Evolutionary conservation across 768 basidiomycete genomes (phyloP).

Genomic region (Hericium coralloides): DNA sequence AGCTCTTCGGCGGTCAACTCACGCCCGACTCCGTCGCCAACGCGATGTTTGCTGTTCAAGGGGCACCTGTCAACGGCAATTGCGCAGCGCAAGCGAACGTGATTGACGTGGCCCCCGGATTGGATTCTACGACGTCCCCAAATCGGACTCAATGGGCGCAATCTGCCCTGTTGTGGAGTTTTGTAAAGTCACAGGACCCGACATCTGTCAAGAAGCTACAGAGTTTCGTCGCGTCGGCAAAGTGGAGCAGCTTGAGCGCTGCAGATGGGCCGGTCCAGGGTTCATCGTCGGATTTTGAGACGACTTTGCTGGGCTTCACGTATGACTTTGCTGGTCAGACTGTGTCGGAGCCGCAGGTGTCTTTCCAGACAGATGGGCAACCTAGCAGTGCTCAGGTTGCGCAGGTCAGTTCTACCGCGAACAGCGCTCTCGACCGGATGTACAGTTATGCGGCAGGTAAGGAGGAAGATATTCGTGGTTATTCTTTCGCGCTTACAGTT

Average conservation of each 20-base stretch:
- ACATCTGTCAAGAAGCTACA: conserved; percentile 30
- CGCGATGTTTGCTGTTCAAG: conserved; percentile 43
- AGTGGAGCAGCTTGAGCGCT: conserved; percentile 35
- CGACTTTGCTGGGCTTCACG: conserved; percentile 38
- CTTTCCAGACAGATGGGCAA: conserved; percentile 38
- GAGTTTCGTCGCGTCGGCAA: conserved; percentile 36
- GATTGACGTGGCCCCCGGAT: conserved; percentile 42
- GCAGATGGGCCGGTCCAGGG: conserved; percentile 33
- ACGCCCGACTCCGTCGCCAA: conserved; percentile 35
- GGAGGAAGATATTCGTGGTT: conserved; percentile 12
- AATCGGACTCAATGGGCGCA: conserved; percentile 52
- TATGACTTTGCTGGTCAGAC: conserved; percentile 56
- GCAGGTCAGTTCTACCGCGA: conserved; percentile 30
- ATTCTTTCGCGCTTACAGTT: background rate
- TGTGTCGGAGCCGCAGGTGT: conserved; percentile 32
- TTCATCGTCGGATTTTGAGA: conserved; percentile 27
- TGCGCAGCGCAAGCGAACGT: conserved; percentile 47
- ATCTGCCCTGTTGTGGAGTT: conserved; percentile 51
- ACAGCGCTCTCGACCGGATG: conserved; percentile 43
- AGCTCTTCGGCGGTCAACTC: conserved; percentile 36
- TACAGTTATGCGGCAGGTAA: conserved; percentile 52
- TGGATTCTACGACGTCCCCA: conserved; percentile 31
- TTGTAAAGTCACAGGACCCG: conserved; percentile 41
- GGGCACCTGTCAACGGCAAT: conserved; percentile 30
- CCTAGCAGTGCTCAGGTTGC: conserved; percentile 37